Evolutionary conservation across 768 basidiomycete genomes (phyloP).

Genomic region (Epithele typhae): DNA sequence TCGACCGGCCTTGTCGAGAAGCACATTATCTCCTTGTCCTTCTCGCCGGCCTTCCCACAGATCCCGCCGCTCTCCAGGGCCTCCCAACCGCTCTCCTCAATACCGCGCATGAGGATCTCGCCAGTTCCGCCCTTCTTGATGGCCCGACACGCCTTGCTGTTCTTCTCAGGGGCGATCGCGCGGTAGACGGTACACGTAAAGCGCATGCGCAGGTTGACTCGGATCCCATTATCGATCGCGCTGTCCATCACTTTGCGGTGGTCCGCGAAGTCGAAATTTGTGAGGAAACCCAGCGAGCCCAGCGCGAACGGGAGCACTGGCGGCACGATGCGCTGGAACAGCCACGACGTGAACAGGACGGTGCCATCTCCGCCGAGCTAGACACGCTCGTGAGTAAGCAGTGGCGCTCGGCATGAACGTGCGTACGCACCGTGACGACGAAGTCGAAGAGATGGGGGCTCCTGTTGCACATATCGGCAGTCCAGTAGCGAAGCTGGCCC

Average conservation of each 20-base stretch:
- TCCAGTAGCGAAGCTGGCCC: slow-evolving; percentile 97
- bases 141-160: slow-evolving; percentile 61
- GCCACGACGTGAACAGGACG: slow-evolving; percentile 97
- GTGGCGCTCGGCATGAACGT: neutral
- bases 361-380: slow-evolving; percentile 98
- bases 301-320: slow-evolving; percentile 96
- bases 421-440: slow-evolving; percentile 80
- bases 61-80: slow-evolving; percentile 81
- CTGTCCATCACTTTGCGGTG: slow-evolving; percentile 83
- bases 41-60: slow-evolving; percentile 47
- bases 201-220: slow-evolving; percentile 97
- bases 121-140: slow-evolving; percentile 93
- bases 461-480: slow-evolving; percentile 88
- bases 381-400: neutral
- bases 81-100: slow-evolving; percentile 93
- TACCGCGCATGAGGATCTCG: slow-evolving; percentile 93
- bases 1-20: slow-evolving; percentile 93
- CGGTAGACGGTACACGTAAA: slow-evolving; percentile 99
- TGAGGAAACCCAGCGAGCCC: slow-evolving; percentile 95
- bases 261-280: slow-evolving; percentile 91
- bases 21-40: slow-evolving; percentile 98
- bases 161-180: slow-evolving; percentile 71
- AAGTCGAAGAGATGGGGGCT: slow-evolving; percentile 95
- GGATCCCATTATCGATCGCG: slow-evolving; percentile 87
- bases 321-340: slow-evolving; percentile 98